Percentiles rank a stretch among this genome's conserved stretches.
These are phyloP conservation scores for Fusarium sp. DNA, from an alignment of 2,329 filamentous ascomycete genomes.

Conservation along the genomic window DNA sequence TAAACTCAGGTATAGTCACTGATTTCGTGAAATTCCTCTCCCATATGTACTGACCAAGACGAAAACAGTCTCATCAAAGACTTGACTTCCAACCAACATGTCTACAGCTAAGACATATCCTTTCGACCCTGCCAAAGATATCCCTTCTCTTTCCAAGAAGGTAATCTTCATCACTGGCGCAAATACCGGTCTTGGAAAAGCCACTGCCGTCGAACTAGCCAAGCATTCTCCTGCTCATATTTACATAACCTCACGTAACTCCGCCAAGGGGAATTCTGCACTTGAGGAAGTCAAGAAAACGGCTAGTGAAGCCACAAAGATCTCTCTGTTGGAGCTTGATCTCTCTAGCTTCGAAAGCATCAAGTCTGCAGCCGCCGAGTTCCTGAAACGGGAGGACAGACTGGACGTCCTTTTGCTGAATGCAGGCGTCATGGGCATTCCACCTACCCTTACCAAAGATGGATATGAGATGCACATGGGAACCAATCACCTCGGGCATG, in stretches of 20 bases:
- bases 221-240: not conserved
- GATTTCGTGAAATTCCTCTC: fast-evolving
- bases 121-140: not conserved
- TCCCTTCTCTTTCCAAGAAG: not conserved
- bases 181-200: slow-evolving; percentile 1
- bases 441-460: not conserved
- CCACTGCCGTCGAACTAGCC: not conserved
- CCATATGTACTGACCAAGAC: not conserved
- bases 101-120: fast-evolving
- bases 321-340: not conserved
- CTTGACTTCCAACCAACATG: not conserved
- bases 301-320: fast-evolving
- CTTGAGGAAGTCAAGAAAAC: not conserved
- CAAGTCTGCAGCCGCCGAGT: not conserved
- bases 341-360: not conserved
- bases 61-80: not conserved
- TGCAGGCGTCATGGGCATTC: not conserved
- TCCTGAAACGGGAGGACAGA: not conserved
- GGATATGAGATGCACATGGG: slow-evolving; percentile 12
- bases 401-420: slow-evolving; percentile 6
- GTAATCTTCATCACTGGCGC: not conserved
- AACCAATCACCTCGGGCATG: slow-evolving; percentile 1
- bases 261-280: fast-evolving
- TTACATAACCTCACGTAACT: not conserved
- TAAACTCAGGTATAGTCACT: not conserved